Evolutionary conservation across 805 yeast species (phyloP).

Genomic region (Metschnikowia kunwiensis): DNA sequence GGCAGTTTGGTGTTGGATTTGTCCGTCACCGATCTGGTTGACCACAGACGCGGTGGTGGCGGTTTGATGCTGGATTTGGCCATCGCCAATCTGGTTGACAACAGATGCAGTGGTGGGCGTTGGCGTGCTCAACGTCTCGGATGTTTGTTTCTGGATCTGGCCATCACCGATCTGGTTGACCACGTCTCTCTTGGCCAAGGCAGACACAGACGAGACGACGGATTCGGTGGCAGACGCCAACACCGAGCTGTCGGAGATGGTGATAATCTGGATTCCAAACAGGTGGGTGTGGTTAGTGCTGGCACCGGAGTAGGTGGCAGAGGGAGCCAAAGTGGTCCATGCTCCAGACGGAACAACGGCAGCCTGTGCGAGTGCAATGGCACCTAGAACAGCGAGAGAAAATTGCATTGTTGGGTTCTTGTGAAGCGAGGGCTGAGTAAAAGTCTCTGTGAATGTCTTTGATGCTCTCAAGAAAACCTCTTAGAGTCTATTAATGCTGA

Average conservation of each 20-base stretch:
- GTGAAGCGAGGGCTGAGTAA: not conserved
- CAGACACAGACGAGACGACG: constrained; percentile 29
- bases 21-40: constrained; percentile 19
- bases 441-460: not conserved
- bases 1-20: constrained; percentile 16
- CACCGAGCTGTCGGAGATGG: constrained; percentile 24
- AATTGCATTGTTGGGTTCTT: constrained; percentile 17
- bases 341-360: constrained; percentile 66
- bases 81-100: constrained; percentile 22
- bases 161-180: constrained; percentile 62
- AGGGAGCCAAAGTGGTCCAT: constrained; percentile 74
- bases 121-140: constrained; percentile 28
- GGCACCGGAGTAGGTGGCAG: constrained; percentile 50
- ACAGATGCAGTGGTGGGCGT: constrained; percentile 30
- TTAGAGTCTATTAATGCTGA: not conserved
- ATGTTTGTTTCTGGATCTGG: constrained; percentile 49
- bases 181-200: constrained; percentile 31
- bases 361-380: constrained; percentile 50
- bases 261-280: constrained; percentile 69
- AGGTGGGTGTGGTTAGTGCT: constrained; percentile 51
- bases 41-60: constrained; percentile 12
- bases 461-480: not conserved
- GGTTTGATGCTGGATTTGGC: constrained; percentile 16
- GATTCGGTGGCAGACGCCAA: constrained; percentile 22
- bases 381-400: constrained; percentile 24